Conservation (phyloP, 2,329 filamentous ascomycete species). For the Pseudocercospora eumusae region DNA sequence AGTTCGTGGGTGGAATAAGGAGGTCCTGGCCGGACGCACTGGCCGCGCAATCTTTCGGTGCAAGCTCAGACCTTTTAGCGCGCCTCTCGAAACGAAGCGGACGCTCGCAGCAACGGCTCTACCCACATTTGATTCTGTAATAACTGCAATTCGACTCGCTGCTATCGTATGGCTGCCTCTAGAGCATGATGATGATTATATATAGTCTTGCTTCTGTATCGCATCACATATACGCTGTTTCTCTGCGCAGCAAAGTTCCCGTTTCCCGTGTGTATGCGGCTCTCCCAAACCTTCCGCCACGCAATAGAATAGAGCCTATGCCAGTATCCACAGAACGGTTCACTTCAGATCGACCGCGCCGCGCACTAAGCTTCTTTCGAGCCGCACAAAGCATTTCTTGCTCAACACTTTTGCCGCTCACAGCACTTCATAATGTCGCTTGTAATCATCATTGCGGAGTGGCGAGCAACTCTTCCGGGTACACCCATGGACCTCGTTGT, state of each 20-base stretch:
- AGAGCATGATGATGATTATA: background rate
- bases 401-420: conserved; percentile 15
- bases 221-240: background rate
- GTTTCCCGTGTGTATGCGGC: background rate
- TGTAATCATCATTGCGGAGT: too few species aligned
- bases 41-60: conserved; percentile 3
- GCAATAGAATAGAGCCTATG: conserved; percentile 13
- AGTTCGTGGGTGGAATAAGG: conserved; percentile 16
- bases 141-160: background rate
- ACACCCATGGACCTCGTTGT: too few species aligned
- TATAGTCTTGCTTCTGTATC: background rate
- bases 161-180: background rate
- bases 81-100: conserved; percentile 2
- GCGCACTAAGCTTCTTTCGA: conserved; percentile 19
- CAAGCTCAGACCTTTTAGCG: background rate
- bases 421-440: too few species aligned
- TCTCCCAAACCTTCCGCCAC: conserved; percentile 16
- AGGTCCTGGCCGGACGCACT: conserved; percentile 7
- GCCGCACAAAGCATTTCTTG: conserved; percentile 9
- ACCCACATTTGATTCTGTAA: too few species aligned
- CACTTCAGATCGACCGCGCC: conserved; percentile 15
- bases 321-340: conserved; percentile 13
- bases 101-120: background rate
- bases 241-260: background rate
- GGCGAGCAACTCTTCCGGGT: too few species aligned